Evolutionary conservation across 495 filamentous ascomycete species (phyloP), one percentile per base, ranked within the genome.

Genomic region (Hypoxylon fragiforme): DNA sequence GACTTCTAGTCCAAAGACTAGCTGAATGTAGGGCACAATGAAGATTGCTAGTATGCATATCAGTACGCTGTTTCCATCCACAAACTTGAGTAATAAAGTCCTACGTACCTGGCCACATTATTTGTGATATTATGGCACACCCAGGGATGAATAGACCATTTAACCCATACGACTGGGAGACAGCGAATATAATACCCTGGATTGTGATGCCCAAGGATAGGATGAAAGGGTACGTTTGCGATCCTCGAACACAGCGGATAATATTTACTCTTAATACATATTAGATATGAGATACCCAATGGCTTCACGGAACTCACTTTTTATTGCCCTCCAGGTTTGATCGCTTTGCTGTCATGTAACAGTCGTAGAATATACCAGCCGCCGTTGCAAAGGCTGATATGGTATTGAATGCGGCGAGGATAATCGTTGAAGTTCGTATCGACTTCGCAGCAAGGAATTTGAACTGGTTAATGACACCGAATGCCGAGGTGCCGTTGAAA

Each of bases 91-190:
- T 22, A 0, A 15, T 4, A 3, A 18, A 7, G 14, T n/a, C 7
- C 14, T 44, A 67, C 74, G 22, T 66, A 79, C 76, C 73, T 44
- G 76, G 76, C 50, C 76, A 63, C 75, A 79, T 75, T 15, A 77
- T 47, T 54, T 74, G 66, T 9, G 74, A 70, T 18, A 76, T 60
- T 31, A 67, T 24, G 7, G 70, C 68, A 50, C 76, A 79, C 13
- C 72, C 73, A 1, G 37, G 35, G 12, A 70, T 66, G n/a, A 73
- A 64, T 7, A 79, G 62, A 3, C 52, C 41, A 18, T 72, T 58
- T 16, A 79, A 60, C 30, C 76, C 76, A 18, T 61, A 71, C 8
- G 73, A 71, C 47, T 79, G 76, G 16, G 68, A 68, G 31, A 73
- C 67, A 16, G 69, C 73, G 55, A 76, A 79, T 22, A 73, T 69